Evolutionary conservation across 305 asterid species (phyloP), one percentile per base, ranked within the genome.

Genomic region (Fraxinus latifolia): DNA sequence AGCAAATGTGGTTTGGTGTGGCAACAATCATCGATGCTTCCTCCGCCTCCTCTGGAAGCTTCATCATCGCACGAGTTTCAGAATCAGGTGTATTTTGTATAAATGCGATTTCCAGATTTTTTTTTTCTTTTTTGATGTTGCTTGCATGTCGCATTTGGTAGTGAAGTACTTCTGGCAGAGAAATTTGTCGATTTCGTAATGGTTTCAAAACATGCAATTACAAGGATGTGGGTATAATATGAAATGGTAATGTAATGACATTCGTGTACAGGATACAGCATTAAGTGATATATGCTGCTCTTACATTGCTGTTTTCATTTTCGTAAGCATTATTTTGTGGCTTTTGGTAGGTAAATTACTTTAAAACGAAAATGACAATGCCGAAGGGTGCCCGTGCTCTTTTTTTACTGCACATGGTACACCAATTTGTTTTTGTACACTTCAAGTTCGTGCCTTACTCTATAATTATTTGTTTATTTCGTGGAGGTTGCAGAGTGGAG

Each of bases 1-100:
- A 79, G 81, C 81, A 86, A 86, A 79, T 80, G 82, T 23, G 85
- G 39, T 34, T 77, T 86, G 11, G 71, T 75, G 79, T 85, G 87
- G 88, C 86, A 79, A 39, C 87, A 77, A 9, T 31, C 82, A 9
- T 71, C 76, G 44, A 71, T 32, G 76, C 76, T 14, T 15, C 76
- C 23, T 70, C 76, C 76, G 39, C 83, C 87, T 8, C 33, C 90
- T 23, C 37, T 58, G 25, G 44, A 27, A 37, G 11, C 77, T 15
- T 78, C 88, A 3, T 68, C 89, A 33, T 82, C 78, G 77, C 86
- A 44, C 23, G 79, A 67, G 31, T 82, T 77, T 76, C 84, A 37
- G 62, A 39, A 78, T 36, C 89, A 82, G 89, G 89, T 84, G n/a
- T 17, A 74, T 84, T 31, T 31, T 33, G 9, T 34, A 67, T 55